Evolutionary conservation across 2,329 filamentous ascomycete species (phyloP).

Genomic region (Scedosporium boydii): DNA sequence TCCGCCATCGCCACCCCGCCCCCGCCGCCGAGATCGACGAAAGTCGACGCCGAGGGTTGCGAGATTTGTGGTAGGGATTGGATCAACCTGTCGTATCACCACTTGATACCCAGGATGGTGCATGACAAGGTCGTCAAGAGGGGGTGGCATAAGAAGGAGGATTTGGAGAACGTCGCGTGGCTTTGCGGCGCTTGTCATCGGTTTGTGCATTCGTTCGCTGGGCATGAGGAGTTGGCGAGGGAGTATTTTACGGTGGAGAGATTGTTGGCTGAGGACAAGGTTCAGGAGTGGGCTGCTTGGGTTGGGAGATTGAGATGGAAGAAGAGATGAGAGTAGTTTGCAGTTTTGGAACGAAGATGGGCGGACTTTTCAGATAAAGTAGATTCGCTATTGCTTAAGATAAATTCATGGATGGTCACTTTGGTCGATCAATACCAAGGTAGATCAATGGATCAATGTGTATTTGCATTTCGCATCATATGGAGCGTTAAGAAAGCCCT

Average conservation of each 20-base stretch:
- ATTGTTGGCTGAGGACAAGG: neutral
- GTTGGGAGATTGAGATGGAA: conserved; percentile 1
- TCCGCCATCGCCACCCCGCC: conserved; percentile 35
- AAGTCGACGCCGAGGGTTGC: conserved; percentile 37
- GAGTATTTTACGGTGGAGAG: conserved; percentile 1
- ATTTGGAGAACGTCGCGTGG: conserved; percentile 9
- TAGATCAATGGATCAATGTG: neutral
- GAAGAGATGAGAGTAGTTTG: neutral
- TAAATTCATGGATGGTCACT: too few relatives aligned
- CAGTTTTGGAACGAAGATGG: neutral
- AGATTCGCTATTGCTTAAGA: neutral
- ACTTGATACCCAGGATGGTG: conserved; percentile 38
- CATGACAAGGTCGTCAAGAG: conserved; percentile 38
- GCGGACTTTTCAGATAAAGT: neutral
- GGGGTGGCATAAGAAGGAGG: conserved; percentile 43
- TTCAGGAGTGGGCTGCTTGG: neutral
- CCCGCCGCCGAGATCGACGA: conserved; percentile 37
- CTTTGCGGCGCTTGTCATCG: neutral
- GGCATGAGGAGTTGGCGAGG: conserved; percentile 1
- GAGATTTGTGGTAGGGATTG: conserved; percentile 37
- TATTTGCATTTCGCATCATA: neutral
- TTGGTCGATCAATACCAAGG: neutral
- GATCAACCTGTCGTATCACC: conserved; percentile 49
- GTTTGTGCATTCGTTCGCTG: conserved; percentile 1
- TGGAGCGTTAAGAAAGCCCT: neutral